Evolutionary conservation across 352 stramenopile species (phyloP), one percentile per base, ranked within the genome.

Genomic region (Aphanomyces stellatus): DNA sequence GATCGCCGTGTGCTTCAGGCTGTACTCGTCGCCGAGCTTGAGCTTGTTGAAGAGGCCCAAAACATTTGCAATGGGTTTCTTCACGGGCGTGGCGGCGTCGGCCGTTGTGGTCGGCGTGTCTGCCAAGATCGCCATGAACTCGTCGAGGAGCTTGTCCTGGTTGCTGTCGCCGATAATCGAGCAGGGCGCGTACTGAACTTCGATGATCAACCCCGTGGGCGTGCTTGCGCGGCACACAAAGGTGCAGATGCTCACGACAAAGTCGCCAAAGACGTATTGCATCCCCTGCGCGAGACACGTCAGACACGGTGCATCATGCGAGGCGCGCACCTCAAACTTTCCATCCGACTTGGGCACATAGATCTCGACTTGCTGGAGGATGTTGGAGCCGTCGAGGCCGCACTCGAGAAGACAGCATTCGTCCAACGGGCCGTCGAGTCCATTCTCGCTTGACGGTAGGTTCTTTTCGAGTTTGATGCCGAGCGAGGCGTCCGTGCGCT

Each of bases 341-440:
- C 83, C 85, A 57, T 94, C 82, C 37, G 82, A 91, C 71, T 94
- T 94, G 74, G 90, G 90, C 25, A 85, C 81, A 71, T 94, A 94
- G 71, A 94, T 94, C 72, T 94, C 85, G 51, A 92, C 83, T 55
- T 94, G 85, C 71, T 94, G 85, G 40, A 94, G 71, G 62, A 94
- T 92, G 46, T 87, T 92, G 31, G 85, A 85, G 53, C 85, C 85
- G 34, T 94, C 85, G 41, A 94, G 74, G 0, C 85, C 85, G 51
- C 84, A 94, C 68, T 94, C 85, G 22, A 94, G 79, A 66, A 94
- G 72, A 33, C 79, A 84, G 62, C 81, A 91, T 66, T 92, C 82
- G 43, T 92, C 85, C 37, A 78, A 75, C n/a, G 74, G 59, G 24
- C 80, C 78, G 31, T 94, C 85, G 30, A 92, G 65, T 33, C 83